phyloP scores from a whole-genome alignment of 345 rosid genomes.

The Rhodomyrtus tomentosa region DNA sequence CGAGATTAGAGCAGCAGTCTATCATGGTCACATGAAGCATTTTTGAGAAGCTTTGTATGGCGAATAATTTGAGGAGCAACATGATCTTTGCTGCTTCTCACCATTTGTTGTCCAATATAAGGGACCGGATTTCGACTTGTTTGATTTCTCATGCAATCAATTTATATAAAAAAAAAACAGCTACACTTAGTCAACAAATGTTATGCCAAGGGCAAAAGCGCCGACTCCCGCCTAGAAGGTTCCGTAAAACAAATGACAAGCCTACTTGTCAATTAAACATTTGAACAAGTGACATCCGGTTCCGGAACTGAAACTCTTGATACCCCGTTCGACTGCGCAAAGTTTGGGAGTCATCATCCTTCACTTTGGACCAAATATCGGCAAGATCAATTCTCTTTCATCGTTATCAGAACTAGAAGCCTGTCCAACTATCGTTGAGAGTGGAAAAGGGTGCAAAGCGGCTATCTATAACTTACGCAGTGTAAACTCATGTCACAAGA shows the following conservation, averaged over 20 bases:
- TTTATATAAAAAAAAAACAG: not conserved
- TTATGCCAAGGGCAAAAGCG: not conserved
- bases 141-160: not conserved
- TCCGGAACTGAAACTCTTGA: not conserved
- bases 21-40: not conserved
- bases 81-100: not conserved
- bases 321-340: not conserved
- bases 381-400: no score
- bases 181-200: not conserved
- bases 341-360: no score
- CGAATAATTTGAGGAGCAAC: not conserved
- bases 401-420: no score
- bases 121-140: not conserved
- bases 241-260: not conserved
- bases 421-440: no score
- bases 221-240: not conserved
- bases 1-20: not conserved
- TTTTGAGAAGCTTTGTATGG: not conserved
- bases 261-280: not conserved
- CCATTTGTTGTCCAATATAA: not conserved
- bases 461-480: no score
- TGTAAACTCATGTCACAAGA: no score
- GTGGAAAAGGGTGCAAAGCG: no score
- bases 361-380: no score
- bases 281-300: not conserved